Conservation (phyloP, 129 eudicot species). For the Heracleum sosnowskyi region DNA sequence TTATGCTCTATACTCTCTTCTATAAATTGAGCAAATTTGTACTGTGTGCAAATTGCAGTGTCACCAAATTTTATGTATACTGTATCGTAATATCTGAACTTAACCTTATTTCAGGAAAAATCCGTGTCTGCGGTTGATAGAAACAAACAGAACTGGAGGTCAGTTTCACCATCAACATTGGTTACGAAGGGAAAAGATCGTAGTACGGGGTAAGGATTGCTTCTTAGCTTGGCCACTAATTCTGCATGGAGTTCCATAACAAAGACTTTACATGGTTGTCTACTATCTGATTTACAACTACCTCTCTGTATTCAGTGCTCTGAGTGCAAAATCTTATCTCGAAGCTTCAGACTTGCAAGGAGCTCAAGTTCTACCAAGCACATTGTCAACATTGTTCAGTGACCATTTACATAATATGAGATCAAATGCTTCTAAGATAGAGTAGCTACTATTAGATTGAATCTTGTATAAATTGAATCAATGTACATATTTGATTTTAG, state of each 20-base stretch:
- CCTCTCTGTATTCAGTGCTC: constrained; percentile 28
- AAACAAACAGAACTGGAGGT: constrained; percentile 26
- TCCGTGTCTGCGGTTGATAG: constrained; percentile 19
- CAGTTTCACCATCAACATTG: constrained; percentile 24
- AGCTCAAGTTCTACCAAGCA: not conserved
- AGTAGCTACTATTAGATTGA: not conserved
- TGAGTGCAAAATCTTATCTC: constrained; percentile 17
- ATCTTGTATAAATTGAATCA: too few relatives aligned
- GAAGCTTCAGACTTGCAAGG: not conserved
- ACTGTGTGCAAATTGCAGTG: not conserved
- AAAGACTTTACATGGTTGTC: not conserved
- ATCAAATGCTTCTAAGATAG: not conserved
- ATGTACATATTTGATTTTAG: too few relatives aligned
- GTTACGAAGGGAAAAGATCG: constrained; percentile 23
- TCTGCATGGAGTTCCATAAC: not conserved
- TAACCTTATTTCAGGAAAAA: constrained; percentile 33
- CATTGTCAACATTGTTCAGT: not conserved
- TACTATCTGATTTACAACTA: not conserved
- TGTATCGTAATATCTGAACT: not conserved
- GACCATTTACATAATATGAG: not conserved
- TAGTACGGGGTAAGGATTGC: constrained; percentile 25
- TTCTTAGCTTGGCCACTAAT: not conserved
- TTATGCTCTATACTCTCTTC: not conserved
- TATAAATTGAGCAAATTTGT: not conserved
- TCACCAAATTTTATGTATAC: not conserved